These are phyloP conservation scores for Saccharomycopsis amapae DNA, from an alignment of 805 yeast species.

Conservation along the genomic window DNA sequence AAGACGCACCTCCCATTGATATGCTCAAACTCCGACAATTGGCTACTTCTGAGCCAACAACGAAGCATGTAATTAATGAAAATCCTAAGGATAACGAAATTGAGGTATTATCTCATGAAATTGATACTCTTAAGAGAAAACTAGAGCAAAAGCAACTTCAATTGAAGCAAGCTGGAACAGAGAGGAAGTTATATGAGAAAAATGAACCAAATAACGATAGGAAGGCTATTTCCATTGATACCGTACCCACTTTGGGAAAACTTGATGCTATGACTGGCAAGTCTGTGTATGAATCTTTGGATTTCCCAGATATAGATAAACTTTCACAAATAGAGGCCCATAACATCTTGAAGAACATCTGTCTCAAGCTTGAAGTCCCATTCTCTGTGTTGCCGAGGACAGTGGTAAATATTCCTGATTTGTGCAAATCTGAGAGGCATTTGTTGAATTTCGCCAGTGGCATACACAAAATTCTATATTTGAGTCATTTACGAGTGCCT, in stretches of 20 bases:
- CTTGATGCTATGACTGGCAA: background rate
- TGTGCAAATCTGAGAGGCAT: constrained; percentile 18
- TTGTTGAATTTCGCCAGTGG: constrained; percentile 16
- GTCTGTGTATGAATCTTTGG: constrained; percentile 8
- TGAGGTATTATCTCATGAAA: no score
- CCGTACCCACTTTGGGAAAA: constrained; percentile 9
- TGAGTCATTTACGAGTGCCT: constrained; percentile 4
- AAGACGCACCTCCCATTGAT: no score
- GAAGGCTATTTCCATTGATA: constrained; percentile 4
- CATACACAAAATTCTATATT: constrained; percentile 12
- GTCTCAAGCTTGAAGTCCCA: constrained; percentile 11
- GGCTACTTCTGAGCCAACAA: no score
- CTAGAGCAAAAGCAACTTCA: background rate
- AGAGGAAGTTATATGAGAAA: background rate
- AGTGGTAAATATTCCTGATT: constrained; percentile 11
- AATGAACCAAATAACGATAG: background rate
- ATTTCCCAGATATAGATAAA: constrained; percentile 7
- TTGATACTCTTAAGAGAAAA: no score
- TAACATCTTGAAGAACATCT: constrained; percentile 17
- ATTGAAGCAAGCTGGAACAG: background rate
- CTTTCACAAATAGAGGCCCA: constrained; percentile 7
- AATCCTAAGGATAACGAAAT: no score
- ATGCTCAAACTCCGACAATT: no score
- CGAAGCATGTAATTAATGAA: no score
- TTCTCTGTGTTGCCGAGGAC: constrained; percentile 6